Evolutionary conservation across 2,329 filamentous ascomycete genomes (phyloP).

Genomic region (Colletotrichum tropicale): DNA sequence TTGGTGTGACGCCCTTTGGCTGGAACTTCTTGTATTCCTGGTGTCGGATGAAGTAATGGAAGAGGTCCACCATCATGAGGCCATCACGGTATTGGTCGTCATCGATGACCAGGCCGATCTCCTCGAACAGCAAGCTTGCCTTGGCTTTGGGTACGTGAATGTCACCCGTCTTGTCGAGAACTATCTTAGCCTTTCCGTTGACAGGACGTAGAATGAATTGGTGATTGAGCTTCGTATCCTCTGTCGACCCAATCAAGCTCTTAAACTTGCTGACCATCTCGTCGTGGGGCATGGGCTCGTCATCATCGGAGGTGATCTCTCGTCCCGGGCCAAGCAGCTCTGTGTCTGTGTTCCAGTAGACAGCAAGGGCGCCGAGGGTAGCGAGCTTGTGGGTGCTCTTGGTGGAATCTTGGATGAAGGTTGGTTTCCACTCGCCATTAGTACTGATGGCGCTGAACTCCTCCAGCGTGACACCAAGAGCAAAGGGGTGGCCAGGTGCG

Average conservation of each 20-base stretch:
- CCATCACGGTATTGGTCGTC: slow-evolving; percentile 97
- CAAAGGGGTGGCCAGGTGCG: slow-evolving; percentile 92
- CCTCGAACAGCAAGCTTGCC: slow-evolving; percentile 90
- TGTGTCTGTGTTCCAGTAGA: slow-evolving; percentile 98
- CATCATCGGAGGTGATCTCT: slow-evolving; percentile 65
- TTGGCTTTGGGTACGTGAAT: slow-evolving; percentile 83
- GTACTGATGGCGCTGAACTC: slow-evolving; percentile 98
- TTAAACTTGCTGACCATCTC: slow-evolving; percentile 81
- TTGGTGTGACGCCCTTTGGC: slow-evolving; percentile 79
- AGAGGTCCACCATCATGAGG: slow-evolving; percentile 96
- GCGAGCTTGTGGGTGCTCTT: slow-evolving; percentile 91
- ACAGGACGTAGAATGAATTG: slow-evolving; percentile 98
- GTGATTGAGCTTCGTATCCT: slow-evolving; percentile 64
- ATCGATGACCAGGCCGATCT: slow-evolving; percentile 96
- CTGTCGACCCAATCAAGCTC: slow-evolving; percentile 76
- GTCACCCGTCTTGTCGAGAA: slow-evolving; percentile 91
- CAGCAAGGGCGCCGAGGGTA: slow-evolving; percentile 83
- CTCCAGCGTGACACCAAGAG: slow-evolving; percentile 87
- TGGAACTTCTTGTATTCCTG: slow-evolving; percentile 96
- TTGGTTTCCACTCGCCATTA: slow-evolving; percentile 91
- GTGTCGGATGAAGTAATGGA: slow-evolving; percentile 97
- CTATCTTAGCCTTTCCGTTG: slow-evolving; percentile 91
- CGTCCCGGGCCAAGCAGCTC: slow-evolving; percentile 82
- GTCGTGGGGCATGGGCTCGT: slow-evolving; percentile 70
- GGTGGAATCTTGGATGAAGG: slow-evolving; percentile 89